These are phyloP conservation scores for Pythium pyrilobum DNA, from an alignment of 352 stramenopile genomes.

Conservation along the genomic window DNA sequence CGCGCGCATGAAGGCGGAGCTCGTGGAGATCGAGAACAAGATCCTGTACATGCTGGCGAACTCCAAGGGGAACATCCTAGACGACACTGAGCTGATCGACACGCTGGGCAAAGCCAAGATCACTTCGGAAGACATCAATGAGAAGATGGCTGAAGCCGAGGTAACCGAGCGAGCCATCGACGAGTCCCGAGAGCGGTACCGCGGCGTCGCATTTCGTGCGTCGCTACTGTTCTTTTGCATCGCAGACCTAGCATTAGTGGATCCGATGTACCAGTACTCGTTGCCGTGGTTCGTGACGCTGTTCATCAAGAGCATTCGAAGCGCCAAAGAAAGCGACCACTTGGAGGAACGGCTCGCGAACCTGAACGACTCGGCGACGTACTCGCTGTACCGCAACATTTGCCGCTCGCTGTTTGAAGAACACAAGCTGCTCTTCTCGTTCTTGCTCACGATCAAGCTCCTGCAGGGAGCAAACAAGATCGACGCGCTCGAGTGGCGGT, in stretches of 20 bases:
- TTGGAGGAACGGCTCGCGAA: conserved; percentile 80
- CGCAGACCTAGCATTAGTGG: conserved; percentile 83
- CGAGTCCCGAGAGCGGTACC: conserved; percentile 84
- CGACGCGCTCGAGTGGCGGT: conserved; percentile 89
- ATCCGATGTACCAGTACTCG: conserved; percentile 95
- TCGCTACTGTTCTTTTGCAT: conserved; percentile 93
- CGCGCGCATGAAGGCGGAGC: conserved; percentile 88
- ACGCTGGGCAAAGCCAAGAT: conserved; percentile 90
- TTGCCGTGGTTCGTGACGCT: conserved; percentile 91
- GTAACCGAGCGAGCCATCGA: conserved; percentile 91
- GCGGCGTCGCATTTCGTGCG: conserved; percentile 84
- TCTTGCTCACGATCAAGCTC: conserved; percentile 88
- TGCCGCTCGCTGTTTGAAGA: conserved; percentile 93
- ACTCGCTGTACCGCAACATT: conserved; percentile 93
- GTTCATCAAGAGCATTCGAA: conserved; percentile 88
- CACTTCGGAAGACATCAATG: conserved; percentile 90
- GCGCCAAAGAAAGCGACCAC: conserved; percentile 75
- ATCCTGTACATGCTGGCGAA: conserved; percentile 93
- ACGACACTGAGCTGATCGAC: conserved; percentile 91
- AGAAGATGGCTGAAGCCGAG: conserved; percentile 90
- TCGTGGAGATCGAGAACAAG: conserved; percentile 92
- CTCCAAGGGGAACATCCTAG: conserved; percentile 91
- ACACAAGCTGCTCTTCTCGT: conserved; percentile 93
- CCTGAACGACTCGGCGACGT: conserved; percentile 91
- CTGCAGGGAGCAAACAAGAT: conserved; percentile 74